Percentiles rank a stretch among this genome's conserved stretches.
Conservation (phyloP, 2,329 filamentous ascomycete genomes). For the Penicillium hesseltinei region DNA sequence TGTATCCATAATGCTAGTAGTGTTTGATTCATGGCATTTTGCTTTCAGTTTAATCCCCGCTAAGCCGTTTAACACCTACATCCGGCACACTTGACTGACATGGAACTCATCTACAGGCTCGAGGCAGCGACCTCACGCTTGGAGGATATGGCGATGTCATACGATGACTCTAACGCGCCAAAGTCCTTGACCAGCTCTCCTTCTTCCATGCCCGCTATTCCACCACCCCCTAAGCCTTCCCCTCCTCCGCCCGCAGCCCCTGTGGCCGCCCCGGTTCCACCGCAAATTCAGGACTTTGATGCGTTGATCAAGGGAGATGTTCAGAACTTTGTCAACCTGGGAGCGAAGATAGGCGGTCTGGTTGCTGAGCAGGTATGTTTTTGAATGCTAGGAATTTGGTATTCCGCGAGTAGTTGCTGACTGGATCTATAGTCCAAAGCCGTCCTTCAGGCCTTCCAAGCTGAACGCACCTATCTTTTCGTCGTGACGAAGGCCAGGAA, state of each 20-base stretch:
- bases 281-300: constrained; percentile 86
- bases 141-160: constrained; percentile 88
- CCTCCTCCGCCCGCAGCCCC: constrained; percentile 49
- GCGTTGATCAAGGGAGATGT: constrained; percentile 71
- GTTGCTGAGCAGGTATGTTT: constrained; percentile 72
- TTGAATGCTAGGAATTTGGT: neutral
- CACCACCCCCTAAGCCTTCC: constrained; percentile 31
- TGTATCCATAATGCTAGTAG: constrained; percentile 31
- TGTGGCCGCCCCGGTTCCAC: constrained; percentile 62
- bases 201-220: constrained; percentile 22
- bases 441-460: constrained; percentile 68
- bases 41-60: neutral
- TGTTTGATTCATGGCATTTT: neutral
- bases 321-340: constrained; percentile 73
- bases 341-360: constrained; percentile 72
- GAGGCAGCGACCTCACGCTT: constrained; percentile 95
- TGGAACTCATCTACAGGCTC: constrained; percentile 65
- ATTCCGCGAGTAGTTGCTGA: constrained; percentile 10
- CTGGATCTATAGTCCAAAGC: constrained; percentile 49
- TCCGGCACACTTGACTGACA: constrained; percentile 28
- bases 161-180: constrained; percentile 49
- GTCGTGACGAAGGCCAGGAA: constrained; percentile 90
- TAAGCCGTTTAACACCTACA: neutral
- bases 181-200: constrained; percentile 32
- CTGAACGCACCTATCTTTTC: constrained; percentile 82